Base-by-base conservation (phyloP, 208 protist genomes). In the Porcisia hertigi region DNA sequence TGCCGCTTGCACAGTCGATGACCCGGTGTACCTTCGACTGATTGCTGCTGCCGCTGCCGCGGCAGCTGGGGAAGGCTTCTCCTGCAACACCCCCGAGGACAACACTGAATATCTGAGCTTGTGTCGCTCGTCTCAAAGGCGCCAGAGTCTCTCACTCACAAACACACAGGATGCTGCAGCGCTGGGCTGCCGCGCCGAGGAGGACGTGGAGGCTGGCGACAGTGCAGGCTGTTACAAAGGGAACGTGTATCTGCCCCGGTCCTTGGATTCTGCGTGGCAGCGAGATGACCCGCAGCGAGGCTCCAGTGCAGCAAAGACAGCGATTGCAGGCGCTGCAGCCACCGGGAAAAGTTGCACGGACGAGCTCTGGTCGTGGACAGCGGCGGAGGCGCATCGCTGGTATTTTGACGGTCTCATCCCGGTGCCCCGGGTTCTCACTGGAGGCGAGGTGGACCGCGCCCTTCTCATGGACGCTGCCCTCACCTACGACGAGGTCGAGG, bases 401-500 rank as follows among this genome's bases (percentile, higher is more conserved):
- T 84, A 79, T 65, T 73, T 84, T n/a, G 74, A 79, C 47, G 41
- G 34, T 7, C 36, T 84, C 25, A 11, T 36, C 14, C 39, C 63
- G 4, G 53, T 73, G 30, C 73, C 72, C 41, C 81, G 54, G 47
- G 81, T 67, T 18, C 58, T 86, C 18, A 73, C 69, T 9, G 58
- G 47, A 9, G 16, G 34, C 14, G 77, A 60, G 18, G 70, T 79
- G 4, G 80, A 77, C 45, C 69, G 49, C 34, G 60, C 54, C 11
- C 59, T 77, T 30, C 58, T 84, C 34, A 43, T 71, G 4, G 52
- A 74, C 30, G 23, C 74, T 1, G 57, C 75, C 1, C 60, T 84
- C 30, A 65, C 52, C 11, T 25, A 39, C 47, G 69, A 80, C 14
- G 75, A 91, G 69, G 70, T 77, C 16, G 81, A 85, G 53, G 71